Percentiles rank a stretch among this genome's conserved stretches.
phyloP scores from a whole-genome alignment of 441 rosid genomes.

The Euphorbia corollata region DNA sequence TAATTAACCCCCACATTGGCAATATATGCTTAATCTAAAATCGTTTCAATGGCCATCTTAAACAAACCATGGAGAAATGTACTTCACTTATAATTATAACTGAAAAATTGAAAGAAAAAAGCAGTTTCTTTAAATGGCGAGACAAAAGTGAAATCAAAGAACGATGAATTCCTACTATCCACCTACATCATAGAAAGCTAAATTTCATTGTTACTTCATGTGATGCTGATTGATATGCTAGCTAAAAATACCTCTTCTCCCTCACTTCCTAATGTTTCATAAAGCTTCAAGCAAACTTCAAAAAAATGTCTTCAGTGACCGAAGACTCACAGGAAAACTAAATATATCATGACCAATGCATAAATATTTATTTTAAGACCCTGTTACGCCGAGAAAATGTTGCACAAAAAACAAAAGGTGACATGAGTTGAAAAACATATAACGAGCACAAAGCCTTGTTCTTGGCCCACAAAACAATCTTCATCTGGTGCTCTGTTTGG shows the following conservation, averaged over 20 bases:
- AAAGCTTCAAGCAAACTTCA: neutral
- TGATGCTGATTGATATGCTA: neutral
- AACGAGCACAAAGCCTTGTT: neutral
- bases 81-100: too few species aligned
- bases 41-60: neutral
- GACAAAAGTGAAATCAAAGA: neutral
- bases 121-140: neutral
- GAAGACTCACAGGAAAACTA: neutral
- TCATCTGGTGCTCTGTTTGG: neutral
- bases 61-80: too few species aligned
- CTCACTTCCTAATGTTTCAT: neutral
- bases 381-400: neutral
- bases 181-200: too few species aligned
- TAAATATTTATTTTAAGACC: neutral
- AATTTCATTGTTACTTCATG: neutral
- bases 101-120: too few species aligned
- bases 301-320: neutral
- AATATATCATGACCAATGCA: neutral
- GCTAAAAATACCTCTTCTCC: neutral
- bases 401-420: neutral
- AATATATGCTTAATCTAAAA: neutral
- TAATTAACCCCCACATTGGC: neutral
- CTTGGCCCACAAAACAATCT: neutral
- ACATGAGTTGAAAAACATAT: neutral
- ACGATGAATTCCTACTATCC: too few species aligned